Evolutionary conservation across 2,329 filamentous ascomycete genomes (phyloP).

Genomic region (Madurella fahalii): DNA sequence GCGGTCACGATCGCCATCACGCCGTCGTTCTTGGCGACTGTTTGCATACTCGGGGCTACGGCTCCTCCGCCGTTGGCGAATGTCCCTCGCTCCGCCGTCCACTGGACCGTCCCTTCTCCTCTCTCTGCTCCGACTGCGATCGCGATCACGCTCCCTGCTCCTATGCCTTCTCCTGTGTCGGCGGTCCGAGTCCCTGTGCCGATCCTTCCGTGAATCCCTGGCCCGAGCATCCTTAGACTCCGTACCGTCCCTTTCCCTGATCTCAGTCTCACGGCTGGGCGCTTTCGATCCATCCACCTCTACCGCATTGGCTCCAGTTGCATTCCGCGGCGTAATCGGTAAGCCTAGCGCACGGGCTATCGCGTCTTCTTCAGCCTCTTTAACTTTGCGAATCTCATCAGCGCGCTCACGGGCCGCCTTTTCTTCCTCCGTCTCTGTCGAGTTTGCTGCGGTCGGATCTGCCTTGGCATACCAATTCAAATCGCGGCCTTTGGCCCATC

Average conservation of each 20-base stretch:
- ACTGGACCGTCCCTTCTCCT: conserved; percentile 18
- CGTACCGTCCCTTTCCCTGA: conserved; percentile 23
- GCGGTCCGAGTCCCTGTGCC: conserved; percentile 31
- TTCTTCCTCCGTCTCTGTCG: conserved; percentile 56
- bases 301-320: conserved; percentile 63
- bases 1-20: conserved; percentile 31
- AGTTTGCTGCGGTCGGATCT: conserved; percentile 44
- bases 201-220: conserved; percentile 21
- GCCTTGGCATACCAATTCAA: conserved; percentile 62
- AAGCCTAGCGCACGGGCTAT: conserved; percentile 79
- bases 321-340: conserved; percentile 59
- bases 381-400: conserved; percentile 76
- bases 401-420: conserved; percentile 58
- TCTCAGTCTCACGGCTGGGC: conserved; percentile 29
- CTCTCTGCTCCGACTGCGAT: conserved; percentile 24
- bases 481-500: conserved; percentile 79
- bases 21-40: conserved; percentile 23
- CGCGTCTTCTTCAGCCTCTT: conserved; percentile 90
- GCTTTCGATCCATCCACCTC: conserved; percentile 48
- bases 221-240: conserved; percentile 18
- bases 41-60: conserved; percentile 30
- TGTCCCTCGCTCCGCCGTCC: conserved; percentile 30
- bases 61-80: conserved; percentile 35
- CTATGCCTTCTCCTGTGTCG: conserved; percentile 34
- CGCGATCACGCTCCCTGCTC: conserved; percentile 26